Evolutionary conservation across 352 stramenopile species (phyloP), one percentile per base, ranked within the genome.

Genomic region (Thalassiosira livingstoniorum): DNA sequence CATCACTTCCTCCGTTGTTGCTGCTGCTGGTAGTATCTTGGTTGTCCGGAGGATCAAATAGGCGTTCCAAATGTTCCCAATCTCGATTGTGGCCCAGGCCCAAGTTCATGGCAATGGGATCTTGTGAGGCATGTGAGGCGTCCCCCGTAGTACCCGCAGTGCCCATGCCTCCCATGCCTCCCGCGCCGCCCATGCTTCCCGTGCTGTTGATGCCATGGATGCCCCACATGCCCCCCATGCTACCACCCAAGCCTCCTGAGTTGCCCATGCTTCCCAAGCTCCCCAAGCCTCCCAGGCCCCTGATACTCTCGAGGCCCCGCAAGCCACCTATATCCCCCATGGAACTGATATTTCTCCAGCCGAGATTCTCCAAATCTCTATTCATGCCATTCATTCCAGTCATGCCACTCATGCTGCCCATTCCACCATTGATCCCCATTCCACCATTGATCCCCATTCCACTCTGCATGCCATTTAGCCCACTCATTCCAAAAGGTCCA

Each of bases 51-150:
- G 39, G 39, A 47, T 29, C 63, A 75, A 80, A 80, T 1, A 80
- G 10, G 5, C 31, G 27, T 35, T 80, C 73, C 21, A 80, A 75
- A 63, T 63, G 62, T 25, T 75, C 73, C 73, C 73, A 80, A 55
- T 80, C 73, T 10, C 47, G 18, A 62, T 62, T 67, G 2, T 29
- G 53, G 34, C 47, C 32, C 27, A 39, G 23, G 2, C 51, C 65
- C 32, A 74, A 55, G 27, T 74, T 10, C 42, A 51, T 51, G 10
- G n/a, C n/a, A n/a, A n/a, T n/a, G n/a, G n/a, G n/a, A n/a, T n/a
- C n/a, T n/a, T n/a, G n/a, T n/a, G n/a, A n/a, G n/a, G n/a, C n/a
- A n/a, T n/a, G n/a, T n/a, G n/a, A n/a, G n/a, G n/a, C n/a, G n/a
- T n/a, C n/a, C n/a, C n/a, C n/a, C n/a, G n/a, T n/a, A n/a, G n/a